A percentile compares a stretch with the other conserved stretches of the same genome.
Evolutionary conservation across 495 filamentous ascomycete genomes (phyloP).

Genomic region (Penicillium ochrochloron): DNA sequence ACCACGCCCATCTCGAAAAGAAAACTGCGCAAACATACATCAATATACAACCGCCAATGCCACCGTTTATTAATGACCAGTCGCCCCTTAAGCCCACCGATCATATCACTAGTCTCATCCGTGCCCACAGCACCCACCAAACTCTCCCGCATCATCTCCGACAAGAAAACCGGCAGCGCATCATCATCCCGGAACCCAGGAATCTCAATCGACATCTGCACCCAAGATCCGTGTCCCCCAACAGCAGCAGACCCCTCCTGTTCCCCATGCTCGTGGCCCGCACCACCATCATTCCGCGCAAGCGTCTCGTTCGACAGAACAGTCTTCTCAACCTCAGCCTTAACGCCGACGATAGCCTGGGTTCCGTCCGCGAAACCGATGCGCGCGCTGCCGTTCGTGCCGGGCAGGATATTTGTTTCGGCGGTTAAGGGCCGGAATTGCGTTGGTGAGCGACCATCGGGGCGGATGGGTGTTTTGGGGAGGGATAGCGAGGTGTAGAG

Average conservation of each 20-base stretch:
- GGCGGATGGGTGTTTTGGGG: constrained; percentile 79
- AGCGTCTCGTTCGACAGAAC: constrained; percentile 38
- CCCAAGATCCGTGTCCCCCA: constrained; percentile 63
- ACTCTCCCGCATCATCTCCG: constrained; percentile 85
- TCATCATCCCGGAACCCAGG: constrained; percentile 91
- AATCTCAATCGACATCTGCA: constrained; percentile 84
- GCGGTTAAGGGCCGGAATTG: constrained; percentile 91
- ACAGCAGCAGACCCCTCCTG: constrained; percentile 33
- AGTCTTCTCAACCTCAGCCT: constrained; percentile 86
- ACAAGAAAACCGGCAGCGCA: constrained; percentile 82
- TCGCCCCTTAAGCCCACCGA: constrained; percentile 68
- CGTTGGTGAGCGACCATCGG: constrained; percentile 79
- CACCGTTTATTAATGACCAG: constrained; percentile 85
- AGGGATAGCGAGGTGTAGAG: constrained; percentile 83
- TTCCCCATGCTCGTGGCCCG: constrained; percentile 35
- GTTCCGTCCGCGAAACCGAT: constrained; percentile 94
- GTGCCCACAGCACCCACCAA: constrained; percentile 62
- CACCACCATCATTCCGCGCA: constrained; percentile 33
- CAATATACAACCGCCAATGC: constrained; percentile 96
- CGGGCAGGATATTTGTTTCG: constrained; percentile 86
- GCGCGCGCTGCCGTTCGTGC: constrained; percentile 88
- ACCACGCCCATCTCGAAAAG: neutral
- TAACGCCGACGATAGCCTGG: constrained; percentile 93
- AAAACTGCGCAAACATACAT: constrained; percentile 60
- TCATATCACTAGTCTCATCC: constrained; percentile 38